Conservation (phyloP, 148 eudicot genomes). For the Fagopyrum homotropicum region DNA sequence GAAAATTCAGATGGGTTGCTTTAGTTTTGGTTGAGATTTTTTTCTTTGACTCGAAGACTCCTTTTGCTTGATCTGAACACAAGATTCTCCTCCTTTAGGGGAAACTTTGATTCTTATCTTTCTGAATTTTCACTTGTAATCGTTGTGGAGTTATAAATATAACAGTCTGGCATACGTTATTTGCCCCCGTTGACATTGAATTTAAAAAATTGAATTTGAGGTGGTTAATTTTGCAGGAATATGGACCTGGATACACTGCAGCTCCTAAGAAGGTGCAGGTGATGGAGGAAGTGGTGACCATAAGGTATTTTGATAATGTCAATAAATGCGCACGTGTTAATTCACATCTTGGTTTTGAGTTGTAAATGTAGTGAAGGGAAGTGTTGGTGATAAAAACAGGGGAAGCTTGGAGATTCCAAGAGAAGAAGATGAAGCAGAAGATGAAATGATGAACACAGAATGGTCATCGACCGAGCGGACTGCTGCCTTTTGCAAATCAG, state of each 20-base stretch:
- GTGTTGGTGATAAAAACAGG: slow-evolving; percentile 17
- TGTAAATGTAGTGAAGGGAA: neutral
- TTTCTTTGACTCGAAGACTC: neutral
- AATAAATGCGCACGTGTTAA: slow-evolving; percentile 2
- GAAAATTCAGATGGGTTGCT: no score
- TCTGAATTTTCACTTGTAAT: neutral
- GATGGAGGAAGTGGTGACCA: slow-evolving; percentile 37
- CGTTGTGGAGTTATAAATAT: no score
- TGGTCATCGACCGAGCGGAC: slow-evolving; percentile 36
- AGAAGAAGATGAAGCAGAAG: slow-evolving; percentile 22
- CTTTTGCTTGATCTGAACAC: neutral
- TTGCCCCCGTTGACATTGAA: no score
- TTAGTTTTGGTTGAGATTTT: neutral
- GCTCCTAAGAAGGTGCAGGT: slow-evolving; percentile 38
- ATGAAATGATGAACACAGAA: slow-evolving; percentile 8
- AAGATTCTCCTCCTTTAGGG: neutral
- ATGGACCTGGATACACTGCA: slow-evolving; percentile 69
- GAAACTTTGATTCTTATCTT: slow-evolving; percentile 1
- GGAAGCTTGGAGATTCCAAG: slow-evolving; percentile 51
- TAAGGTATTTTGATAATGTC: slow-evolving; percentile 37
- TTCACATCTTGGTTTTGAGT: neutral
- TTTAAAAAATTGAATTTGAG: neutral
- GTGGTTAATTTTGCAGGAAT: slow-evolving; percentile 43
- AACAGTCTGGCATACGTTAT: no score
- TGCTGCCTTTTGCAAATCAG: slow-evolving; percentile 50